These are phyloP conservation scores for Cardamine occulta DNA, from an alignment of 345 rosid species.

Conservation along the genomic window DNA sequence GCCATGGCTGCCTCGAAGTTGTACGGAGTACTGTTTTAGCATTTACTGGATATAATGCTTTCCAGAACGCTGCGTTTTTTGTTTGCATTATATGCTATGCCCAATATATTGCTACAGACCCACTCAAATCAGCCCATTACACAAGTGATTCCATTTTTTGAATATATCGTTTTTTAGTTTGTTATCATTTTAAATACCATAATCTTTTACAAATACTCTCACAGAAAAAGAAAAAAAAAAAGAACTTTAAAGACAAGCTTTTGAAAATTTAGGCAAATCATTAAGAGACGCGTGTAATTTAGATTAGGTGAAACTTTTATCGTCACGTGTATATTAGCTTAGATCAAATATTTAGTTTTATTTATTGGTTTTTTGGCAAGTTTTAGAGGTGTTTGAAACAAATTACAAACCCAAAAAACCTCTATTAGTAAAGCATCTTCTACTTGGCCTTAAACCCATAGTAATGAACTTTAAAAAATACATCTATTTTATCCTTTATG, in stretches of 20 bases:
- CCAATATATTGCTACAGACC: neutral
- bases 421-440: neutral
- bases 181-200: too few species aligned
- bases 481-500: too few species aligned
- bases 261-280: too few species aligned
- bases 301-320: neutral
- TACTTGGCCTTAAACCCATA: neutral
- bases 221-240: too few species aligned
- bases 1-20: conserved; percentile 49
- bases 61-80: conserved; percentile 33
- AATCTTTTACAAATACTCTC: too few species aligned
- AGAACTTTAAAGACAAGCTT: too few species aligned
- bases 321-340: neutral
- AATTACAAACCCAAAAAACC: neutral
- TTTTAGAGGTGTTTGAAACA: too few species aligned
- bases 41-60: conserved; percentile 26
- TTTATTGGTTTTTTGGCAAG: neutral
- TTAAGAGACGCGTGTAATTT: too few species aligned
- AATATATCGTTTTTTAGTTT: too few species aligned
- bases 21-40: neutral
- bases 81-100: neutral
- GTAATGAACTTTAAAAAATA: neutral
- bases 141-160: neutral
- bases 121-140: conserved; percentile 23
- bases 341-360: neutral